Conservation (phyloP, 2,329 filamentous ascomycete genomes). For the Microdochium trichocladiopsis region DNA sequence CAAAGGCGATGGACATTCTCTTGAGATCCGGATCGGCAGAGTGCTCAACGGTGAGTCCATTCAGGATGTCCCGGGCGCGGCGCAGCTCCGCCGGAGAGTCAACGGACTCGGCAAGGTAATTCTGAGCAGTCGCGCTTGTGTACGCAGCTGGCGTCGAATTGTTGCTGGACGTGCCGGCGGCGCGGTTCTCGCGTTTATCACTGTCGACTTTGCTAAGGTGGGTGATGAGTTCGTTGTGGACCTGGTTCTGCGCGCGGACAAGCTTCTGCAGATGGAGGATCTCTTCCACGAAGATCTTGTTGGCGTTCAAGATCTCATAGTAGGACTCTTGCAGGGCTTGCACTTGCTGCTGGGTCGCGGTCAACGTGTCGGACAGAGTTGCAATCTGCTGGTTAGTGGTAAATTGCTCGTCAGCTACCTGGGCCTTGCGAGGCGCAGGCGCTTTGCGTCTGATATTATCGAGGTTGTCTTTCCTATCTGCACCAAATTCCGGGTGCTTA, state of each 20-base stretch:
- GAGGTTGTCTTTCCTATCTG: conserved; percentile 90
- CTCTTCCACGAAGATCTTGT: conserved; percentile 55
- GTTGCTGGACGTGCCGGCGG: conserved; percentile 26
- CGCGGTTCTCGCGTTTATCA: conserved; percentile 32
- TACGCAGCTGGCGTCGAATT: conserved; percentile 27
- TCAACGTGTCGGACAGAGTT: conserved; percentile 78
- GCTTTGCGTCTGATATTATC: conserved; percentile 97
- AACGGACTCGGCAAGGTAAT: conserved; percentile 36
- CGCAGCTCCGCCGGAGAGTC: conserved; percentile 44
- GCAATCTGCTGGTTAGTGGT: conserved; percentile 83
- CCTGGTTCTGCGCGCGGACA: conserved; percentile 49
- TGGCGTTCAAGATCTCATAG: conserved; percentile 63
- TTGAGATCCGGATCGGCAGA: conserved; percentile 48
- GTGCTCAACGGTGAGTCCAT: conserved; percentile 42
- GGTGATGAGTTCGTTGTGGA: conserved; percentile 49
- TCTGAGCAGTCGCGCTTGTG: conserved; percentile 28
- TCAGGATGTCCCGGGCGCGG: conserved; percentile 48
- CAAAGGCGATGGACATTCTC: conserved; percentile 40
- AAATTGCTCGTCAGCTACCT: conserved; percentile 61
- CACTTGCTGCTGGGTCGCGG: conserved; percentile 87
- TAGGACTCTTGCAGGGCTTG: conserved; percentile 82
- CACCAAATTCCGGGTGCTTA: conserved; percentile 92
- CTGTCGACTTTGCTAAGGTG: conserved; percentile 44
- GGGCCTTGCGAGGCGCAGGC: conserved; percentile 76
- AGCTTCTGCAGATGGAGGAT: conserved; percentile 54